Base-by-base conservation (phyloP, 116 monocot genomes). In the Zostera marina region DNA sequence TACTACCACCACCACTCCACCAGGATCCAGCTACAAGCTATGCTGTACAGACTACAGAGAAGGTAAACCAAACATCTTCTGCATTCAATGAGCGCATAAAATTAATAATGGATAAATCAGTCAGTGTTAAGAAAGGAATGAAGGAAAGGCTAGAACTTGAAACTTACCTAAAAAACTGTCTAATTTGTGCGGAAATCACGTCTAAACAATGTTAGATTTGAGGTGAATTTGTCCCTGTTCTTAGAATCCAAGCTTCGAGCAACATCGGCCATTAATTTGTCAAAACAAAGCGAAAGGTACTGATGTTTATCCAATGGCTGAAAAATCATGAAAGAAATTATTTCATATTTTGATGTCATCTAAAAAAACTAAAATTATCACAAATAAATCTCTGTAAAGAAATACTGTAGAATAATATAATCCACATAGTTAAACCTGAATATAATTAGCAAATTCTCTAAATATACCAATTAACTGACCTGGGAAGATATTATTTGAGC, bases 241-340 rank as follows among this genome's bases (percentile, higher is more conserved):
- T 79, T 85, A n/a, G 88, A 71, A 49, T 94, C 88, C 79, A 94
- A 78, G 67, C 88, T 88, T 49, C 81, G 71, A 2, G 75, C 79
- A 8, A 94, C 88, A 67, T 94, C 94, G 26, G 58, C 69, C 94
- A 94, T 94, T 47, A 94, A 75, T 76, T 94, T 94, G 65, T 88
- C 85, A 49, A 94, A 94, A 60, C 79, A 85, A 39, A 64, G 54
- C 12, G 79, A 79, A 9, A 88, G 75, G 46, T 88, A 81, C 67
- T 88, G 79, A 38, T 82, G 81, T 47, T 94, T 84, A 72, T 94
- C 94, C 4, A 55, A 53, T 12, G 88, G 76, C 94, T 94, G 94
- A 70, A 62, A 54, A 59, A 22, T 20, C n/a, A 59, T 43, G 42
- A 42, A 20, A 41, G 42, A 14, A 14, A 25, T 55, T 14, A 55